Evolutionary conservation across 2,329 filamentous ascomycete genomes (phyloP), one percentile per base, ranked within the genome.

Genomic region (Aureobasidium sp.): DNA sequence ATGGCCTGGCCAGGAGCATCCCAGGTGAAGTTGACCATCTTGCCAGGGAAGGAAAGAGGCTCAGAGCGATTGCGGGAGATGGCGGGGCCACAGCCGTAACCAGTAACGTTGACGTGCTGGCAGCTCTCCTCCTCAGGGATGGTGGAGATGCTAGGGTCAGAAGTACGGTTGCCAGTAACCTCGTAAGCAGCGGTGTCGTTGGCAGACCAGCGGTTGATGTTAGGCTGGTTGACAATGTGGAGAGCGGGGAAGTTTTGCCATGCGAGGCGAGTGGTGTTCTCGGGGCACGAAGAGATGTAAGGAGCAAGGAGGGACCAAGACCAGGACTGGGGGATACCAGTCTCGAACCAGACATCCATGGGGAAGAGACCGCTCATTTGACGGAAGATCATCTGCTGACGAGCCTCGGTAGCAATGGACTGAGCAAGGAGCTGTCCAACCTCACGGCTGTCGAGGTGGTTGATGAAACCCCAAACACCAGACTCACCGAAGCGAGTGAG

Each of bases 231-330:
- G 34, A 88, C 77, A 55, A 94, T 79, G 67, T 82, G 79, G 17
- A 94, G 76, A 0, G 83, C 81, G 0, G 90, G 90, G 77, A 90
- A 92, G 77, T 95, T 95, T 72, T 93, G 88, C 90, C 90, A 95
- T 27, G 85, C 82, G 34, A 95, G 78, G 7, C 89, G 84, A 0
- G 89, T 93, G 67, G 87, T 85, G 71, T 87, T 84, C 47, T 75
- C 76, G 0, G 90, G 90, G 73, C 90, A 95, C 5, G 81, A 87
- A 39, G 84, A 86, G 73, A 95, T 92, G 74, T 92, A 92, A 0
- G 89, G 90, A 0, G 90, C 89, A 5, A 94, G 79, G 26, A 90
- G 80, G 0, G 89, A 88, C 90, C 90, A 95, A 0, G 86, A 84
- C 89, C 90, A 95, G 0, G 87, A 90, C 73, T 95, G 90, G 0